Base-by-base conservation (phyloP, 192 early-diverging fungal species). In the Chytriomyces hyalinus region DNA sequence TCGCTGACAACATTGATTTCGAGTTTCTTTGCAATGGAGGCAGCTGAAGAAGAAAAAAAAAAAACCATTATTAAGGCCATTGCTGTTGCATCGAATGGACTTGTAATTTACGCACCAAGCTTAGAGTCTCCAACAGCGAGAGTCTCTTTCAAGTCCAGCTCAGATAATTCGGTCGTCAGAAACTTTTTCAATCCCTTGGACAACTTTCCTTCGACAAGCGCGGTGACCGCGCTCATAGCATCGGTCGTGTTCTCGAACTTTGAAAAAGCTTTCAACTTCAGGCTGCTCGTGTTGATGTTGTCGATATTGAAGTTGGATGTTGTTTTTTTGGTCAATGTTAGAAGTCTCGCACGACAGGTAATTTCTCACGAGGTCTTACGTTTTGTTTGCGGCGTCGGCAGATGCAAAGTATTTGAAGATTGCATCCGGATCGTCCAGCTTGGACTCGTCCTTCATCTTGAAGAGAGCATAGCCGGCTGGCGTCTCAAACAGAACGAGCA, bases 171-270 rank as follows among this genome's bases (percentile, higher is more conserved):
- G 65, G 85, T 87, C 60, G 90, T 89, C 88, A 99, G 85, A 81
- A 99, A 98, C 79, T 90, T 89, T 84, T 96, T 97, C 82, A 99
- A 90, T 85, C 93, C 93, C 87, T 95, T 95, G 53, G 95, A 90
- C 70, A 99, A 86, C 89, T 98, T 96, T 60, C 96, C 96, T 87
- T 99, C 97, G 46, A 97, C 92, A 70, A 99, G 82, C 63, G 92
- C 96, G n/a, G 94, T 98, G 65, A 96, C 93, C 24, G 97, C 96
- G 49, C 93, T 91, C 83, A 99, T 90, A 26, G 97, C 97, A 82
- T 97, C 96, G 72, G 93, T 95, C 36, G 96, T 99, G 90, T 97
- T 98, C 80, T 97, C 96, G 84, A 99, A 99, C 87, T 98, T 98
- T 69, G 91, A 90, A 85, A 99, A 98, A 68, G 94, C 94, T 81